Evolutionary conservation across 2,329 filamentous ascomycete genomes (phyloP).

Genomic region (Fusarium irregulare): DNA sequence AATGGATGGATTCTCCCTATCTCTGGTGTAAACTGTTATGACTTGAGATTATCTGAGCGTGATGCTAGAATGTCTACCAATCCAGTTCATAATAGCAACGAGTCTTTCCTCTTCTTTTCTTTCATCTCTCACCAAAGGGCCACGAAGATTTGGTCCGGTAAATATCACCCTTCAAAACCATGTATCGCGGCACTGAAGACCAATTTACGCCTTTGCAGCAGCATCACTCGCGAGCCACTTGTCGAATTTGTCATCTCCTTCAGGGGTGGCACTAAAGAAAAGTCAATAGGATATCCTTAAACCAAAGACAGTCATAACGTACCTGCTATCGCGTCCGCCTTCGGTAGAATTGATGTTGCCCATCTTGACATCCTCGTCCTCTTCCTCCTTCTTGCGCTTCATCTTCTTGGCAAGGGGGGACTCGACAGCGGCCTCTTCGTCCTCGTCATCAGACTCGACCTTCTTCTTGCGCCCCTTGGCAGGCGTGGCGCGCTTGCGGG

Average conservation of each 20-base stretch:
- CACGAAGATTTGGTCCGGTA: neutral
- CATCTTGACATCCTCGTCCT: constrained; percentile 29
- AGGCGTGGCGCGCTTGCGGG: constrained; percentile 35
- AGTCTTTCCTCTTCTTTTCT: neutral
- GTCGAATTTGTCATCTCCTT: constrained; percentile 19
- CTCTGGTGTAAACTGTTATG: too few relatives aligned
- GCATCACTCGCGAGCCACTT: constrained; percentile 18
- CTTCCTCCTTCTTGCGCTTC: constrained; percentile 47
- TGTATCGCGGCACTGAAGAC: neutral
- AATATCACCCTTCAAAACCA: neutral
- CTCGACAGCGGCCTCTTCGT: constrained; percentile 19
- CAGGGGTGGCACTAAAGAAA: constrained; percentile 24
- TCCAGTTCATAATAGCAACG: neutral
- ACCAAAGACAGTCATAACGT: neutral
- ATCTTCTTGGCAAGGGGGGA: constrained; percentile 45
- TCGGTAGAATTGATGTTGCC: constrained; percentile 10
- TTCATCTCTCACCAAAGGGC: neutral
- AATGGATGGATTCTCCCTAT: neutral
- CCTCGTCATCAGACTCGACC: constrained; percentile 21
- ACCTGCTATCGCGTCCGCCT: constrained; percentile 36
- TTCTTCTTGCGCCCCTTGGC: constrained; percentile 36
- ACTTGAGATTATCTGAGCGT: neutral
- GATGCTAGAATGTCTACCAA: neutral
- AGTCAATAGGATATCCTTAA: constrained; percentile 7
- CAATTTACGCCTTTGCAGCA: neutral